These are phyloP conservation scores for Erigeron philadelphicus DNA, from an alignment of 140 eudicot species.

Conservation along the genomic window DNA sequence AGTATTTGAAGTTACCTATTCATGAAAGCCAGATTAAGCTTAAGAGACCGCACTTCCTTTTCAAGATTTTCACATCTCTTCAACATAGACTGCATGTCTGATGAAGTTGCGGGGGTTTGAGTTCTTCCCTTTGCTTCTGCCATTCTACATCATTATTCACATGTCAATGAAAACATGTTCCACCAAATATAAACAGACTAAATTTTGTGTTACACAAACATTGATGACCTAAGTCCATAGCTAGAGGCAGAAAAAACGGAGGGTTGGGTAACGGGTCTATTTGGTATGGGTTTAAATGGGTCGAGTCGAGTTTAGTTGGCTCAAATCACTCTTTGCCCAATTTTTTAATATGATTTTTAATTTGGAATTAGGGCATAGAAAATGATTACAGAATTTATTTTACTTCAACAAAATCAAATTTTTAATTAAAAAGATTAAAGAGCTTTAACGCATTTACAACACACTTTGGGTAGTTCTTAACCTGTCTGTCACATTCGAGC, in stretches of 20 bases:
- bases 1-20: conserved; percentile 43
- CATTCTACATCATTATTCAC: conserved; percentile 49
- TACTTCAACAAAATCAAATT: not conserved
- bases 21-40: conserved; percentile 82
- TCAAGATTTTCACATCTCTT: conserved; percentile 87
- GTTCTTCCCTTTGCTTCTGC: conserved; percentile 90
- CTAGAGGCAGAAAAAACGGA: not conserved
- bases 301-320: not conserved
- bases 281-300: not conserved
- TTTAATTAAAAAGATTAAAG: not conserved
- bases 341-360: not conserved
- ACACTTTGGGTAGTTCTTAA: not conserved
- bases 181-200: no score
- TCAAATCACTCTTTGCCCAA: conserved; percentile 1
- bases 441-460: not conserved
- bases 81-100: conserved; percentile 70
- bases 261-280: not conserved
- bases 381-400: not conserved
- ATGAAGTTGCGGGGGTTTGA: conserved; percentile 59
- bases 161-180: not conserved
- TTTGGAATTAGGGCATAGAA: not conserved
- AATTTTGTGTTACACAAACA: no score
- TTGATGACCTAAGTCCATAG: no score
- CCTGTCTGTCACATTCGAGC: not conserved
- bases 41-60: conserved; percentile 84